phyloP scores from a whole-genome alignment of 1,284 basidiomycete species.

The Ceratobasidium papillatum region DNA sequence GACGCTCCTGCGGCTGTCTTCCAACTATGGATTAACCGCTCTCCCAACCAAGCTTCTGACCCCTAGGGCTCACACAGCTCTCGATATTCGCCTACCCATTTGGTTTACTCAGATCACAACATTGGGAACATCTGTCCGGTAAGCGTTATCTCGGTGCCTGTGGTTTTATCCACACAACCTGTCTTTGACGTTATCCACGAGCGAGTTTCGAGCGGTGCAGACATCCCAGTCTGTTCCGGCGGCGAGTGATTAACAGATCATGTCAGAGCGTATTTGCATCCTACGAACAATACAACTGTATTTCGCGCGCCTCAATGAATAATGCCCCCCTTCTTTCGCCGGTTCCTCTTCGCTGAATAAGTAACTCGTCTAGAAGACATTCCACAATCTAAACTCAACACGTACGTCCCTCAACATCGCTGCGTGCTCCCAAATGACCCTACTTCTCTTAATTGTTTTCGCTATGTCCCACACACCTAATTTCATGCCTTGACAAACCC shows the following conservation, averaged over 20 bases:
- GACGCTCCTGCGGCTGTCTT: neutral
- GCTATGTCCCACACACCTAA: neutral
- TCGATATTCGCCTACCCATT: neutral
- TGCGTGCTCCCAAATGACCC: neutral
- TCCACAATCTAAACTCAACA: neutral
- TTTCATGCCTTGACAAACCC: neutral
- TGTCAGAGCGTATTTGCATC: neutral
- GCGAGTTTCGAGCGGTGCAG: neutral
- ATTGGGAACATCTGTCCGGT: neutral
- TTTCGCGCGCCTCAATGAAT: no score
- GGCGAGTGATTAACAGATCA: slow-evolving; percentile 17
- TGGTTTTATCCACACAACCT: neutral
- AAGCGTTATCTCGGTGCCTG: slow-evolving; percentile 26
- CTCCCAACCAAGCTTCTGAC: neutral
- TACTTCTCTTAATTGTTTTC: neutral
- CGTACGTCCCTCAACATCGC: neutral
- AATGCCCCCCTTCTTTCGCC: neutral
- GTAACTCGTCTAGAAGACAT: neutral
- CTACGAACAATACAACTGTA: neutral
- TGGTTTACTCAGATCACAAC: slow-evolving; percentile 8
- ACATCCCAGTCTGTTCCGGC: neutral
- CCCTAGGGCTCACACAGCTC: neutral
- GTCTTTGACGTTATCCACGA: neutral
- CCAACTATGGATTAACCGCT: slow-evolving; percentile 5
- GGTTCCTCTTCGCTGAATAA: neutral